These are phyloP conservation scores for Ashbya aceris DNA, from an alignment of 1,139 yeast genomes.

Conservation along the genomic window DNA sequence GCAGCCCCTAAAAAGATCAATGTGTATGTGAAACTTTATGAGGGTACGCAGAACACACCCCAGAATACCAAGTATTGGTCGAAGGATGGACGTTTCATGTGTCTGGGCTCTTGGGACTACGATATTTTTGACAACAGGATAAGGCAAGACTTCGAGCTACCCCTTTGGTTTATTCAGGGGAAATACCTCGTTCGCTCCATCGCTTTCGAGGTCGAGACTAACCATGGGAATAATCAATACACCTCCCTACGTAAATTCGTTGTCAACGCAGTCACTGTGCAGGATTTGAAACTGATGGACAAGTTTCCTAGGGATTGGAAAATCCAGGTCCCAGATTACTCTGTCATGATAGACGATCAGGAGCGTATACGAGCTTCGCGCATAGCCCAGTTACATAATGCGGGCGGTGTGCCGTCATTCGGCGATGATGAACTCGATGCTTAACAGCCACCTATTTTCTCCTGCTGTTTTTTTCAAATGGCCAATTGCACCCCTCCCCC, in stretches of 20 bases:
- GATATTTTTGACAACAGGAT: slow-evolving; percentile 20
- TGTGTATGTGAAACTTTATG: slow-evolving; percentile 24
- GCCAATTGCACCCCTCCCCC: too few relatives aligned
- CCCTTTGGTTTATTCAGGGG: slow-evolving; percentile 24
- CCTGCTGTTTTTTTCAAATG: too few relatives aligned
- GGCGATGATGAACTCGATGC: slow-evolving; percentile 26
- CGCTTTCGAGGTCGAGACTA: slow-evolving; percentile 25
- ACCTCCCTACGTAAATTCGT: slow-evolving; percentile 30
- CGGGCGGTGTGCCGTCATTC: slow-evolving; percentile 21
- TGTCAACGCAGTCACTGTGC: slow-evolving; percentile 31
- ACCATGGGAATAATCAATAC: slow-evolving; percentile 30
- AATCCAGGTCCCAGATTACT: slow-evolving; percentile 9
- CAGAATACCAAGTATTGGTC: slow-evolving; percentile 3
- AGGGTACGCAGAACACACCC: slow-evolving; percentile 6
- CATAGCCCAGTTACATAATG: slow-evolving; percentile 9
- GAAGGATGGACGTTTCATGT: slow-evolving; percentile 17
- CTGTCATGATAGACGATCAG: slow-evolving; percentile 9
- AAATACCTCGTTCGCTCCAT: slow-evolving; percentile 27
- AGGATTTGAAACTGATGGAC: slow-evolving; percentile 28
- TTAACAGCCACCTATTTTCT: slow-evolving; percentile 2
- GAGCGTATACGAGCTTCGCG: slow-evolving; percentile 9
- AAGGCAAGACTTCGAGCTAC: slow-evolving; percentile 27
- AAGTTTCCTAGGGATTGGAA: slow-evolving; percentile 11
- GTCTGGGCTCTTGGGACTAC: slow-evolving; percentile 23
- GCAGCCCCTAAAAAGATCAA: slow-evolving; percentile 32